phyloP scores from a whole-genome alignment of 495 filamentous ascomycete species.

The Penicillium daleae region DNA sequence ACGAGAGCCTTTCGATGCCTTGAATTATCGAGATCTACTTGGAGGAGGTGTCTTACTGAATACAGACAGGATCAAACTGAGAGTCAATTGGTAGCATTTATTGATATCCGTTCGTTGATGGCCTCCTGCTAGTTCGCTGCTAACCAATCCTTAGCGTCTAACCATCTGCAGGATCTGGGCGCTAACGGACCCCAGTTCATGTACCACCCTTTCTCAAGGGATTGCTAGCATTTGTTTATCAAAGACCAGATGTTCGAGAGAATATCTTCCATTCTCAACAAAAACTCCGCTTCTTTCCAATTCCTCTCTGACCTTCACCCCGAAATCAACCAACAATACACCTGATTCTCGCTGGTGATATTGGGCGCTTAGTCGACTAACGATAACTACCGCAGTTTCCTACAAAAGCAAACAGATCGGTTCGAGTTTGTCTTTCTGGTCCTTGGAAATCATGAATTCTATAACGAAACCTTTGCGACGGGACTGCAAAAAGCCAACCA shows the following conservation, averaged over 20 bases:
- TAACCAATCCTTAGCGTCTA: background rate
- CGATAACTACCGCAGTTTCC: slow-evolving; percentile 52
- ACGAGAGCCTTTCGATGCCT: no score
- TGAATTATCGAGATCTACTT: no score
- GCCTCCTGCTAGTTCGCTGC: background rate
- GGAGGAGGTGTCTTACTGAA: no score
- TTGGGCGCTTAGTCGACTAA: slow-evolving; percentile 60
- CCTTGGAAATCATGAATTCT: slow-evolving; percentile 65
- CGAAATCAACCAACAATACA: slow-evolving; percentile 58
- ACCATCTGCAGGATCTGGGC: background rate
- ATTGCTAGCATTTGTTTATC: no score
- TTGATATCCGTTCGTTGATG: background rate
- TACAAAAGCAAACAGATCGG: slow-evolving; percentile 46
- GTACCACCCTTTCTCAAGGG: no score
- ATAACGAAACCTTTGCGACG: slow-evolving; percentile 40
- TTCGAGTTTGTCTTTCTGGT: slow-evolving; percentile 56
- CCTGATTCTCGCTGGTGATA: slow-evolving; percentile 62
- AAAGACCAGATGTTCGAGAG: background rate
- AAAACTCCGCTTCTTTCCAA: slow-evolving; percentile 41
- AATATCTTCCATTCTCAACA: background rate
- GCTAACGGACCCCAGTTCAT: background rate
- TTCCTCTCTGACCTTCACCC: slow-evolving; percentile 63
- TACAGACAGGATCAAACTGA: no score
- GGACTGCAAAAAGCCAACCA: slow-evolving; percentile 47
- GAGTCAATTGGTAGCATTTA: no score